These are phyloP conservation scores for Globisporangium barbulae DNA, from an alignment of 352 stramenopile genomes.

Conservation along the genomic window DNA sequence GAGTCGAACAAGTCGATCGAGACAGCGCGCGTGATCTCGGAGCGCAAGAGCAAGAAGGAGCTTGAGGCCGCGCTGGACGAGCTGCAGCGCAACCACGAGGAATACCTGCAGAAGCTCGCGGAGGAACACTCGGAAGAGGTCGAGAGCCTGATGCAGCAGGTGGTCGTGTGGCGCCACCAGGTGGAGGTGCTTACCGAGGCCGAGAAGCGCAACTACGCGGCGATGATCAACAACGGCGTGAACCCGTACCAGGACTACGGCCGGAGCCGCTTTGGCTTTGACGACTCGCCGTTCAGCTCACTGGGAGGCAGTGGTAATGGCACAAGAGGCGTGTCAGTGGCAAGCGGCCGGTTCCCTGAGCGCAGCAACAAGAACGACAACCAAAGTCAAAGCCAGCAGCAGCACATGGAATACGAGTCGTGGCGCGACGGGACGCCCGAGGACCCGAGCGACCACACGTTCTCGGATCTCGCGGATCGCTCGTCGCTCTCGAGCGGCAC, in stretches of 20 bases:
- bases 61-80: slow-evolving; percentile 47
- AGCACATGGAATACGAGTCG: slow-evolving; percentile 20
- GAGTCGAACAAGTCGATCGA: slow-evolving; percentile 80
- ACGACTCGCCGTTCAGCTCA: slow-evolving; percentile 20
- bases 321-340: slow-evolving; percentile 1
- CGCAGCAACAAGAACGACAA: not conserved
- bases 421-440: slow-evolving; percentile 28
- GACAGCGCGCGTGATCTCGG: slow-evolving; percentile 48
- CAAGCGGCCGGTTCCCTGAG: not conserved
- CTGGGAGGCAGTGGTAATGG: slow-evolving; percentile 7
- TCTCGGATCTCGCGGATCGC: slow-evolving; percentile 28
- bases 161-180: slow-evolving; percentile 80
- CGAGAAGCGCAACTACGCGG: slow-evolving; percentile 73
- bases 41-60: slow-evolving; percentile 51
- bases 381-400: slow-evolving; percentile 17
- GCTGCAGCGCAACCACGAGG: slow-evolving; percentile 60
- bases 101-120: slow-evolving; percentile 74
- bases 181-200: slow-evolving; percentile 82
- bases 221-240: slow-evolving; percentile 55
- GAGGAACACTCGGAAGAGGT: slow-evolving; percentile 83
- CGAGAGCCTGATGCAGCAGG: slow-evolving; percentile 76
- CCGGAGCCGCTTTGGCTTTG: slow-evolving; percentile 44
- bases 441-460: slow-evolving; percentile 24
- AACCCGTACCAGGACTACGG: slow-evolving; percentile 56
- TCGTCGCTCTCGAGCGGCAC: slow-evolving; percentile 27